Evolutionary conservation across 768 basidiomycete genomes (phyloP), one percentile per base, ranked within the genome.

Genomic region (Tricholoma furcatifolium): DNA sequence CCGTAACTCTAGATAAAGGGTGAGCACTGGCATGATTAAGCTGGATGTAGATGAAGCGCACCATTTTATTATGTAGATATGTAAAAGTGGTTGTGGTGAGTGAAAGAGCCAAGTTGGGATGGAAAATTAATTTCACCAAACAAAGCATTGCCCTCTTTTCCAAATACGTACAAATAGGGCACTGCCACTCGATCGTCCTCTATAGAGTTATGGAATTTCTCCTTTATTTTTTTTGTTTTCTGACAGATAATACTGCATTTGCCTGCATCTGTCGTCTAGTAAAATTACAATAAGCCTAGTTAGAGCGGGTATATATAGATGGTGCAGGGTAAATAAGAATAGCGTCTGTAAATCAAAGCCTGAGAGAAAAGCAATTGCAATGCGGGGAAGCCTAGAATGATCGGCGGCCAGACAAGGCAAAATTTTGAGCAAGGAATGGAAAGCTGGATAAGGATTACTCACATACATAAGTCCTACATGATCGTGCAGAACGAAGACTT

Each of bases 1-100:
- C 71, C 70, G 70, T 77, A 76, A 57, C 76, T 77, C 77, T 78
- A 58, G 6, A 40, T 24, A 47, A 47, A 42, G 24, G 14, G 27
- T 47, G 34, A 57, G 47, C 12, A 30, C 3, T 14, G 7, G 11
- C 34, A 31, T 35, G 35, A 34, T 3, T 14, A 6, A 38, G 17
- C 9, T 9, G n/a, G n/a, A n/a, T n/a, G 36, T 15, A 2, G 42
- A 4, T 27, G 27, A 23, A 39, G 42, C 55, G 21, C 34, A 67
- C 67, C 69, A 69, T 70, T 59, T 62, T 65, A 52, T 65, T 45
- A 57, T 59, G 31, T 39, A 24, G 47, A 12, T 42, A 18, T 49
- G 51, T 50, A 46, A 32, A 36, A 51, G 42, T 43, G 51, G 58
- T 58, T 55, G 59, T 51, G 57, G 56, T 57, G 55, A 54, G 48